Evolutionary conservation across 2,329 filamentous ascomycete genomes (phyloP).

Genomic region (Botryotinia narcissicola): DNA sequence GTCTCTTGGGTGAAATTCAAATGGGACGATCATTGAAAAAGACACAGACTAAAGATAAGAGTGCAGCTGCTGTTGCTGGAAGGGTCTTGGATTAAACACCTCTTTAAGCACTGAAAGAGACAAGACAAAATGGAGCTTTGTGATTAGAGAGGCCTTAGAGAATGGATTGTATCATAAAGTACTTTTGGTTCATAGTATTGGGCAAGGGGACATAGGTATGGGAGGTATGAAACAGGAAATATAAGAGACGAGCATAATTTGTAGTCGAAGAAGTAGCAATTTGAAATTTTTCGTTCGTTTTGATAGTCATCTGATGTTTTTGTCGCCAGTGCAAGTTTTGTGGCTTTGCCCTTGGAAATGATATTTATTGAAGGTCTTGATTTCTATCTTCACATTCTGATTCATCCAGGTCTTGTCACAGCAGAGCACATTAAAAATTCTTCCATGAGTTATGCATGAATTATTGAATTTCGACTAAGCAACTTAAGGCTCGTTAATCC

Average conservation of each 20-base stretch:
- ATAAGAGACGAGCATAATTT: slow-evolving; percentile 1
- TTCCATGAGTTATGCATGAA: background rate
- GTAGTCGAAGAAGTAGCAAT: slow-evolving; percentile 6
- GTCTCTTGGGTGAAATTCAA: slow-evolving; percentile 80
- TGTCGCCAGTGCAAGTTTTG: background rate
- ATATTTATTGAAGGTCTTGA: background rate
- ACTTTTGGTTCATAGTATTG: background rate
- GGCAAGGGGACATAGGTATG: background rate
- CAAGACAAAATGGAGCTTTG: background rate
- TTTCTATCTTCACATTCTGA: background rate
- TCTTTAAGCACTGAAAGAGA: background rate
- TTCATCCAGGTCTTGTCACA: background rate
- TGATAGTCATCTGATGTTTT: background rate
- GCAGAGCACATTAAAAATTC: background rate
- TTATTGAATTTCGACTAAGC: background rate
- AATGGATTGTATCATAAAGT: slow-evolving; percentile 8
- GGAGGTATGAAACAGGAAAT: background rate
- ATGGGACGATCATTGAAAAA: slow-evolving; percentile 78
- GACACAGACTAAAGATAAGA: slow-evolving; percentile 86
- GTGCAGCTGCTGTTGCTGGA: slow-evolving; percentile 69
- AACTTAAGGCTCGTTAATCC: background rate
- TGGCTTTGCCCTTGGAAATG: background rate
- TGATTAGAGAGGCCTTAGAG: background rate
- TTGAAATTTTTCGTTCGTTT: slow-evolving; percentile 10
- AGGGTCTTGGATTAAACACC: slow-evolving; percentile 53